phyloP scores from a whole-genome alignment of 2,329 filamentous ascomycete genomes.

The Epichloe hybrida region DNA sequence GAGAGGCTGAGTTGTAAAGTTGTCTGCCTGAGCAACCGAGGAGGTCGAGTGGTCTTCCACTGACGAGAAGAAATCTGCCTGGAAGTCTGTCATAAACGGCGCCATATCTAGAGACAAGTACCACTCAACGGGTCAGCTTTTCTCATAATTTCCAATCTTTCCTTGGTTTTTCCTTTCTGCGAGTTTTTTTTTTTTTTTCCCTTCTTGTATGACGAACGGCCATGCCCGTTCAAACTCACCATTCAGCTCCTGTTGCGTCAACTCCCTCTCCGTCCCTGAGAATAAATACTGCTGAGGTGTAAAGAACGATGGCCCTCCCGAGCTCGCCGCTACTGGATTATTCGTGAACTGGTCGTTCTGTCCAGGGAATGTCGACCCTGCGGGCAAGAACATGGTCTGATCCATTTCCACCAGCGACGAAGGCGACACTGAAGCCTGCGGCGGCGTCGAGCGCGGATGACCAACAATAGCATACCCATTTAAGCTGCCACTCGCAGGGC shows the following conservation, averaged over 20 bases:
- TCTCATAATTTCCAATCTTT: not conserved
- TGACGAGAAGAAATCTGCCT: slow-evolving; percentile 16
- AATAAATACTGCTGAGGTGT: slow-evolving; percentile 27
- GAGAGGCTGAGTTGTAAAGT: slow-evolving; percentile 23
- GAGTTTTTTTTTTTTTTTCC: too few species aligned
- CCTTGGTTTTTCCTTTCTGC: too few species aligned
- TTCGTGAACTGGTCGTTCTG: slow-evolving; percentile 18
- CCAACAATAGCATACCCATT: slow-evolving; percentile 36
- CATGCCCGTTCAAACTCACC: slow-evolving; percentile 12
- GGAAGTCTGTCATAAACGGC: slow-evolving; percentile 20
- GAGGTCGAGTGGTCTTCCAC: slow-evolving; percentile 11
- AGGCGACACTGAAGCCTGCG: slow-evolving; percentile 26
- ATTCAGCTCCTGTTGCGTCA: slow-evolving; percentile 16
- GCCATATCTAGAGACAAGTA: slow-evolving; percentile 13
- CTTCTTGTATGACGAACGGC: not conserved
- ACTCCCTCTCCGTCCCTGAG: slow-evolving; percentile 15
- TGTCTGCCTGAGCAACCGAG: slow-evolving; percentile 6
- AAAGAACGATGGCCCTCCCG: slow-evolving; percentile 12
- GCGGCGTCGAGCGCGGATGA: slow-evolving; percentile 13
- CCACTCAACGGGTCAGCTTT: not conserved
- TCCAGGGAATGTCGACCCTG: slow-evolving; percentile 19
- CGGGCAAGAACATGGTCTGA: slow-evolving; percentile 20
- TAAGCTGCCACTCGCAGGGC: slow-evolving; percentile 37
- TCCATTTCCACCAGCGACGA: slow-evolving; percentile 26
- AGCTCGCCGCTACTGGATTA: slow-evolving; percentile 9